Percentiles rank a stretch among this genome's conserved stretches.
phyloP scores from a whole-genome alignment of 2,329 filamentous ascomycete genomes.

The Colletotrichum noveboracense region DNA sequence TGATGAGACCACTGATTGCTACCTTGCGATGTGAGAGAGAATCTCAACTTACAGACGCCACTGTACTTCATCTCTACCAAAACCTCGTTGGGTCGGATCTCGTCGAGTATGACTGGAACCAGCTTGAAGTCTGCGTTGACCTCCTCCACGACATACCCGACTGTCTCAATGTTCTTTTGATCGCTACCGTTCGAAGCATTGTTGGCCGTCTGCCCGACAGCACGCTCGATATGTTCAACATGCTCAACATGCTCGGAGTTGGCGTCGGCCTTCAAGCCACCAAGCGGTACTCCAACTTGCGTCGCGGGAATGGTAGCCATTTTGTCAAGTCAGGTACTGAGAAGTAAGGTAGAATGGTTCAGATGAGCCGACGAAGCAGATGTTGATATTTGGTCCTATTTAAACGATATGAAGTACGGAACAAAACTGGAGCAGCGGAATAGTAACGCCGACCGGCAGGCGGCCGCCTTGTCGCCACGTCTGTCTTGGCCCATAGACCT shows the following conservation, averaged over 20 bases:
- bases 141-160: conserved; percentile 3
- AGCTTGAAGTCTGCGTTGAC: conserved; percentile 4
- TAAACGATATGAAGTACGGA: not conserved
- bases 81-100: conserved; percentile 74
- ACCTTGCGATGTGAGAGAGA: not conserved
- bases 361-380: not conserved
- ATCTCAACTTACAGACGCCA: conserved; percentile 68
- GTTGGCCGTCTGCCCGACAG: not conserved
- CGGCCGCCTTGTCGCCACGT: not conserved
- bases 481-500: not conserved
- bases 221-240: not conserved
- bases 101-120: conserved; percentile 5
- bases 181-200: not conserved
- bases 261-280: not conserved
- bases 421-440: not conserved
- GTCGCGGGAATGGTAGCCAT: not conserved
- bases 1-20: not conserved
- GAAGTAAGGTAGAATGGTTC: not conserved
- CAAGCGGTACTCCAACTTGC: not conserved
- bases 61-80: conserved; percentile 91
- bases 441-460: not conserved
- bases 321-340: not conserved
- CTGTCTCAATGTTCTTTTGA: not conserved
- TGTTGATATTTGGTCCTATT: not conserved
- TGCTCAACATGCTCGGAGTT: not conserved